Base-by-base conservation (phyloP, 2,329 filamentous ascomycete genomes). In the Orbilia brochopaga region DNA sequence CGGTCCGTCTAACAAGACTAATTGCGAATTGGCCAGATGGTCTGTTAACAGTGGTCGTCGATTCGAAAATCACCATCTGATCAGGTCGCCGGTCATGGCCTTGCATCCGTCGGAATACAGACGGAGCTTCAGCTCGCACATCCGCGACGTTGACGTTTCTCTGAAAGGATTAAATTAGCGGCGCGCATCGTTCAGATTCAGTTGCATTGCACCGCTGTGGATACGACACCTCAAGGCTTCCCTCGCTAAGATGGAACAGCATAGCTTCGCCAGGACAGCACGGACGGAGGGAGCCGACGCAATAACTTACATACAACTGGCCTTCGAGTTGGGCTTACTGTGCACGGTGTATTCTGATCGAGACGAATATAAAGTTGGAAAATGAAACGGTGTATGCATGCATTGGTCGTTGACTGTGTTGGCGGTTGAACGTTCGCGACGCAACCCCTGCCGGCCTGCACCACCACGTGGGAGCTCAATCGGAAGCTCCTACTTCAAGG, bases 341-440 rank as follows among this genome's bases (percentile, higher is more conserved):
- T 15, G 15, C 37, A 2, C 13, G 37, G 15, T 17, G 13, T 2
- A 32, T 8, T 17, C 37, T 42, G 37, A 5, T 42, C 13, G 37
- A 48, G 19, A 19, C 17, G 19, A 48, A 11, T 48, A 19, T 21
- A 19, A 48, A 17, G 40, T 44, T 44, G 40, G 40, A 44, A 44
- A 32, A 32, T 32, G 8, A 3, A 32, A 8, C 27, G 27, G 4
- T 44, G 11, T 17, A 19, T 2, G 15, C n/a, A 21, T 42, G 11
- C 44, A n/a, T n/a, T n/a, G n/a, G n/a, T 48, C n/a, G 19, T 48
- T 48, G n/a, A 15, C 19, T 48, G 44, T 21, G 44, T 48, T 48
- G 44, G 44, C 19, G 44, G 44, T 48, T 48, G 44, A 48, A 48
- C 8, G 19, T 48, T 42, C n/a, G 44, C 44, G 44, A 19, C 19